Percentiles rank a stretch among this genome's conserved stretches.
Conservation (phyloP, 2,329 filamentous ascomycete genomes). For the Fusarium compactum region DNA sequence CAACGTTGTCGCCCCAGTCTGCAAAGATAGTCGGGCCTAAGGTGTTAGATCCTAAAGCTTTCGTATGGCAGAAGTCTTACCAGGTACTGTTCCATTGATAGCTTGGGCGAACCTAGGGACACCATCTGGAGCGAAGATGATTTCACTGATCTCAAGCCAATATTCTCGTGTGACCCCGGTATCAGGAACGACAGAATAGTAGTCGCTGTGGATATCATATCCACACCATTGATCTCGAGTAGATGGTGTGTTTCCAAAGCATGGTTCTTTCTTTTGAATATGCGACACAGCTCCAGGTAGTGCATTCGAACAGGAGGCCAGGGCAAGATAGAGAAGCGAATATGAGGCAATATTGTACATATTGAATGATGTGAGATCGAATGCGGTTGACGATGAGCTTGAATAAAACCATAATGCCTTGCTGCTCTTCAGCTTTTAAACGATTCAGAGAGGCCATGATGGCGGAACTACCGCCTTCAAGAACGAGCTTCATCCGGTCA, state of each 20-base stretch:
- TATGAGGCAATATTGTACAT: slow-evolving; percentile 16
- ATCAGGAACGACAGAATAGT: slow-evolving; percentile 55
- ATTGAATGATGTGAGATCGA: not conserved
- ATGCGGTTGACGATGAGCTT: not conserved
- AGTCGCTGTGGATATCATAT: slow-evolving; percentile 62
- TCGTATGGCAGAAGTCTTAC: not conserved
- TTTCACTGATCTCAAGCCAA: slow-evolving; percentile 58
- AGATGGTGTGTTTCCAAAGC: slow-evolving; percentile 49
- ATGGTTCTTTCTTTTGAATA: slow-evolving; percentile 18
- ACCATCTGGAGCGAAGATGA: slow-evolving; percentile 61
- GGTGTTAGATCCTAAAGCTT: slow-evolving; percentile 5
- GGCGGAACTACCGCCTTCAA: slow-evolving; percentile 20
- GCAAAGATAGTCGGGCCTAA: slow-evolving; percentile 65
- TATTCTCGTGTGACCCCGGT: slow-evolving; percentile 66
- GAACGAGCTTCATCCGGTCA: not conserved
- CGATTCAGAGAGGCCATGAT: not conserved
- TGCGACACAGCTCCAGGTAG: slow-evolving; percentile 15
- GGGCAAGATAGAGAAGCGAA: slow-evolving; percentile 6
- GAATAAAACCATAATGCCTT: not conserved
- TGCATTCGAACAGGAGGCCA: slow-evolving; percentile 9
- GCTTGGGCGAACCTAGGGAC: slow-evolving; percentile 57
- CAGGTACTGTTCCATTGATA: slow-evolving; percentile 71
- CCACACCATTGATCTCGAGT: slow-evolving; percentile 60
- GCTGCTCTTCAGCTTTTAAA: slow-evolving; percentile 12
- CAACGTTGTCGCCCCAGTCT: slow-evolving; percentile 63